Evolutionary conservation across 208 protist species (phyloP), one percentile per base, ranked within the genome.

Genomic region (Acanthamoeba royreba): DNA sequence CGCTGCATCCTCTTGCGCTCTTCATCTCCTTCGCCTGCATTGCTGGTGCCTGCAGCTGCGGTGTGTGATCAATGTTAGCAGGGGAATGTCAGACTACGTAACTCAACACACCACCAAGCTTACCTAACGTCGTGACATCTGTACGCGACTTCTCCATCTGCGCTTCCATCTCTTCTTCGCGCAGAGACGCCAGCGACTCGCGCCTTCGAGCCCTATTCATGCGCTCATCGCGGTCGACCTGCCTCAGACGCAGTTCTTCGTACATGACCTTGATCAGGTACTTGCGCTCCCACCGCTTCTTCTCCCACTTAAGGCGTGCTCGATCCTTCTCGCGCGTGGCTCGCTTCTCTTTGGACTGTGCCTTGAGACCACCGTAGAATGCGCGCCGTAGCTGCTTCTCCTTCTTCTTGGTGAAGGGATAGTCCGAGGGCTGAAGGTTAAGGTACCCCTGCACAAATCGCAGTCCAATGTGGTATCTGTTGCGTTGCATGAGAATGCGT

Each of bases 251-350:
- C 63, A 74, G 63, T 35, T 74, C 63, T 35, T 74, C 63, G 63
- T 74, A 74, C 31, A 74, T 13, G 63, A 74, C 42, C 63, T 74
- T 28, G 33, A 43, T 74, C 33, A 74, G 63, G 31, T 74, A 74
- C 63, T 74, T 74, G 63, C 63, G 63, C 63, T 74, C 63, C 63
- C 63, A 74, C 63, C 63, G 63, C 63, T 74, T 74, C 63, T 74
- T 74, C 63, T 43, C 63, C 63, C 63, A 74, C 63, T 74, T 74
- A 35, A 74, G 22, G 0, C 63, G 63, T 35, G 28, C 63, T 28
- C 61, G 63, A 35, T 74, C 63, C 63, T 74, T 74, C 63, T 74
- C 63, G 31, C 63, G 63, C 63, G 7, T 40, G 61, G 63, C 63
- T 28, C 42, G 9, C 28, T n/a, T 66, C 63, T 31, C 63, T 15